Conservation (phyloP, 371 early-diverging fungal species). For the Lichtheimia ornata region DNA sequence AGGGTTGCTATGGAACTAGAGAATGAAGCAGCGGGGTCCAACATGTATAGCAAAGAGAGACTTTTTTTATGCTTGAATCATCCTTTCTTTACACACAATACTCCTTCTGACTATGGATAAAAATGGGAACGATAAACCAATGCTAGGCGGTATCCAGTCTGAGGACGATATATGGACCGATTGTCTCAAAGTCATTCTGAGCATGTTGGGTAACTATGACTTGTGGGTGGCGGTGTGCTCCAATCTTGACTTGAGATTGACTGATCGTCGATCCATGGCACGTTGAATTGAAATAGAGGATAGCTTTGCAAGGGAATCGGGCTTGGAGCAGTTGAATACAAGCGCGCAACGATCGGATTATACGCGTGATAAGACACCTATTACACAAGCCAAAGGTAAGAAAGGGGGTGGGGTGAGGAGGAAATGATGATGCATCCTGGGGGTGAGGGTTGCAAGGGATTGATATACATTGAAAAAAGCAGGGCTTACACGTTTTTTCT, state of each 20-base stretch:
- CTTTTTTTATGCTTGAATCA: too few relatives aligned
- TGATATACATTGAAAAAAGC: background rate
- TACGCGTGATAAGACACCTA: too few relatives aligned
- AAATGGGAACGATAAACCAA: conserved; percentile 8
- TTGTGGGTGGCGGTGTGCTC: background rate
- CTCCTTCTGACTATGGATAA: background rate
- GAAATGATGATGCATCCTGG: too few relatives aligned
- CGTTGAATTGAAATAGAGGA: conserved; percentile 8
- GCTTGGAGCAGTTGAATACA: too few relatives aligned
- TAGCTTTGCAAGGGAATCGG: background rate
- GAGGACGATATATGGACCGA: conserved; percentile 40
- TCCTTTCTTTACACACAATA: background rate
- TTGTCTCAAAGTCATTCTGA: conserved; percentile 37
- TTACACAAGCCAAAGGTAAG: too few relatives aligned
- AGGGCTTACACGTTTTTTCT: conserved; percentile 4
- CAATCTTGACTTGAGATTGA: background rate
- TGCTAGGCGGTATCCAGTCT: conserved; percentile 28
- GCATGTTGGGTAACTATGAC: conserved; percentile 31
- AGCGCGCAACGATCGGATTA: too few relatives aligned
- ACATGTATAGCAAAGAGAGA: too few relatives aligned
- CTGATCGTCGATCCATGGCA: background rate
- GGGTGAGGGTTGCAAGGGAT: too few relatives aligned
- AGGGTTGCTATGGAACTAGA: too few relatives aligned
- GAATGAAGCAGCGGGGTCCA: too few relatives aligned
- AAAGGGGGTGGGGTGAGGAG: too few relatives aligned